Evolutionary conservation across 108 stramenopile genomes (phyloP).

Genomic region (Fragilaria radians): DNA sequence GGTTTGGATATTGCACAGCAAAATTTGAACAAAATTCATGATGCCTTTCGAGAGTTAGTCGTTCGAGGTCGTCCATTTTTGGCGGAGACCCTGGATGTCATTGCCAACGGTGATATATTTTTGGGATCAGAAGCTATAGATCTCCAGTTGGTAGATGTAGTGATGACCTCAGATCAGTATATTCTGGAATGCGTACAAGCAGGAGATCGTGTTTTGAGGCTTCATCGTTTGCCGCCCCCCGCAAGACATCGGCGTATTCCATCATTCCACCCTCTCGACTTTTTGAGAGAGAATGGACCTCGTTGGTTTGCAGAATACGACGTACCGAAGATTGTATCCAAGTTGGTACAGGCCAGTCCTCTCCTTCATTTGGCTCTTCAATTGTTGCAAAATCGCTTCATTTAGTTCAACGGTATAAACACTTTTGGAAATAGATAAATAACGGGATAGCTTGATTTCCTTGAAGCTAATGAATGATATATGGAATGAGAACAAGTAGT

Average conservation of each 20-base stretch:
- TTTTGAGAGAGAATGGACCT: neutral
- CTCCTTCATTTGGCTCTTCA: neutral
- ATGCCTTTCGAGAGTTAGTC: conserved; percentile 61
- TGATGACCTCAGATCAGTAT: conserved; percentile 78
- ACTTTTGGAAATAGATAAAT: no score
- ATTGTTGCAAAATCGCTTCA: neutral
- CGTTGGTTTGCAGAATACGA: neutral
- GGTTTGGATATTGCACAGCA: conserved; percentile 51
- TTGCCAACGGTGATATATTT: conserved; percentile 64
- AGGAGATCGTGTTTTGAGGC: conserved; percentile 64
- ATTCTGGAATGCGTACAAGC: conserved; percentile 59
- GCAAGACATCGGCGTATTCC: neutral
- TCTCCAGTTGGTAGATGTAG: conserved; percentile 59
- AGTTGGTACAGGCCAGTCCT: neutral
- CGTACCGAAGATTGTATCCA: neutral
- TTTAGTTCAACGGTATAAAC: neutral
- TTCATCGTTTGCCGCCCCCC: conserved; percentile 15
- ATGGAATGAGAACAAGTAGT: no score
- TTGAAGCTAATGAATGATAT: no score
- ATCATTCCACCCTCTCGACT: neutral
- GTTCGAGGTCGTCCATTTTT: conserved; percentile 34
- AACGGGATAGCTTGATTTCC: no score
- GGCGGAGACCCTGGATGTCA: conserved; percentile 40
- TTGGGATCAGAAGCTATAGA: conserved; percentile 51
- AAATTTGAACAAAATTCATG: conserved; percentile 55